Percentiles rank a stretch among this genome's conserved stretches.
These are phyloP conservation scores for Thelonectria olida DNA, from an alignment of 2,329 filamentous ascomycete genomes.

Conservation along the genomic window DNA sequence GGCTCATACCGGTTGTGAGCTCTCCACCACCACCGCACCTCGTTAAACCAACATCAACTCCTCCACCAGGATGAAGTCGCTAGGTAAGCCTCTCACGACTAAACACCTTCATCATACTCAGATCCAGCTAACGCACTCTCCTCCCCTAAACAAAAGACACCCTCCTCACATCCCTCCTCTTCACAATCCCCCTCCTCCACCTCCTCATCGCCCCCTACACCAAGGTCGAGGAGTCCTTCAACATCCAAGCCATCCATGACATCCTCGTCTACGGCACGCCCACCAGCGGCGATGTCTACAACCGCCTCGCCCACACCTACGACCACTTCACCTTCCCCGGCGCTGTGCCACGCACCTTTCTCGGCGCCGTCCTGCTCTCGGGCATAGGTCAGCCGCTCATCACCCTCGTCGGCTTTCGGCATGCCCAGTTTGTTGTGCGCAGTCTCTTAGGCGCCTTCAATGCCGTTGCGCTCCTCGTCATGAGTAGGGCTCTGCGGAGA, in stretches of 20 bases:
- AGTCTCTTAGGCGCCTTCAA: constrained; percentile 83
- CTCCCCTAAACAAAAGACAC: constrained; percentile 30
- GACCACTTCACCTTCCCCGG: constrained; percentile 93
- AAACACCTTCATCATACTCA: background rate
- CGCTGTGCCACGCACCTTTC: constrained; percentile 89
- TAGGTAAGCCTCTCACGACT: constrained; percentile 18
- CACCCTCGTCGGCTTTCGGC: constrained; percentile 61
- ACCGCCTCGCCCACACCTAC: constrained; percentile 71
- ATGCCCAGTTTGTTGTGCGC: constrained; percentile 73
- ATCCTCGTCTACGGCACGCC: constrained; percentile 84
- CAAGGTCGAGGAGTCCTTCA: constrained; percentile 99
- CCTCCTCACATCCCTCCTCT: constrained; percentile 41
- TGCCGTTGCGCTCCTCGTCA: constrained; percentile 71
- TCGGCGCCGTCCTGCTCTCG: constrained; percentile 81
- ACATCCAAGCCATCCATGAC: constrained; percentile 93
- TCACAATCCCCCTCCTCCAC: constrained; percentile 73
- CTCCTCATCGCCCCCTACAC: constrained; percentile 84
- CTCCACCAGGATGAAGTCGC: constrained; percentile 32
- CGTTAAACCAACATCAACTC: background rate
- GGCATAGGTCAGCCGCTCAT: constrained; percentile 75
- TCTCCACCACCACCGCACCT: constrained; percentile 1
- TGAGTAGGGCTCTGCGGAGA: constrained; percentile 69
- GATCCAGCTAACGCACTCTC: background rate
- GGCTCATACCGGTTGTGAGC: background rate
- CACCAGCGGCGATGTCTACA: constrained; percentile 56